These are phyloP conservation scores for Mytilinidion resinicola DNA, from an alignment of 495 filamentous ascomycete species.

Conservation along the genomic window DNA sequence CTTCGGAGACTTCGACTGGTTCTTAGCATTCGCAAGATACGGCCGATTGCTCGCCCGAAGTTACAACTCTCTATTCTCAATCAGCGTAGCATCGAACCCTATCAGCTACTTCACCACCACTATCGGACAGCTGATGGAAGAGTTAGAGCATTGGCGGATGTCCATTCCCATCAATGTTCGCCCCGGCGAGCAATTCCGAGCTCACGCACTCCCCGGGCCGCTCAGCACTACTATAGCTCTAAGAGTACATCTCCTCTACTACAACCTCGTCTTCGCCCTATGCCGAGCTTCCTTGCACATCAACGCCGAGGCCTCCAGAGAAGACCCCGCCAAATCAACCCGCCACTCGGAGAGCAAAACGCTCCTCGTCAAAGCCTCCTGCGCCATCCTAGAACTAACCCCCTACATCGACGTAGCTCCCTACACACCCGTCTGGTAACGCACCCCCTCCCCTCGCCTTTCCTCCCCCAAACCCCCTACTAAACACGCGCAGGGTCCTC, in stretches of 20 bases:
- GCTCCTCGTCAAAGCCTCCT: background rate
- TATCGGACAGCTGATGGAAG: slow-evolving; percentile 29
- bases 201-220: background rate
- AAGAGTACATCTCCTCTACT: slow-evolving; percentile 18
- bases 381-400: background rate
- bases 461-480: background rate
- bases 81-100: slow-evolving; percentile 28
- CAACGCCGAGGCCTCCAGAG: slow-evolving; percentile 1
- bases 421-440: background rate
- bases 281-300: slow-evolving; percentile 32
- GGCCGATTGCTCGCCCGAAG: slow-evolving; percentile 31
- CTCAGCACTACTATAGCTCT: background rate
- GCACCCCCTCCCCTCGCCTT: too few relatives aligned
- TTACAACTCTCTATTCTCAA: slow-evolving; percentile 35
- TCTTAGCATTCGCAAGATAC: slow-evolving; percentile 28
- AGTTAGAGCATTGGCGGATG: slow-evolving; percentile 33
- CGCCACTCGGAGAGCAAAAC: background rate
- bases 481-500: background rate
- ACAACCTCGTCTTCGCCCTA: slow-evolving; percentile 33
- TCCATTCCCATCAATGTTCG: slow-evolving; percentile 29
- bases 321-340: background rate
- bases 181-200: slow-evolving; percentile 21
- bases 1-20: slow-evolving; percentile 35
- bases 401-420: background rate
- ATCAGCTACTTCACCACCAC: slow-evolving; percentile 18